Evolutionary conservation across 176 grass and related monocot genomes (phyloP), one percentile per base, ranked within the genome.

Genomic region (Secale cereale): DNA sequence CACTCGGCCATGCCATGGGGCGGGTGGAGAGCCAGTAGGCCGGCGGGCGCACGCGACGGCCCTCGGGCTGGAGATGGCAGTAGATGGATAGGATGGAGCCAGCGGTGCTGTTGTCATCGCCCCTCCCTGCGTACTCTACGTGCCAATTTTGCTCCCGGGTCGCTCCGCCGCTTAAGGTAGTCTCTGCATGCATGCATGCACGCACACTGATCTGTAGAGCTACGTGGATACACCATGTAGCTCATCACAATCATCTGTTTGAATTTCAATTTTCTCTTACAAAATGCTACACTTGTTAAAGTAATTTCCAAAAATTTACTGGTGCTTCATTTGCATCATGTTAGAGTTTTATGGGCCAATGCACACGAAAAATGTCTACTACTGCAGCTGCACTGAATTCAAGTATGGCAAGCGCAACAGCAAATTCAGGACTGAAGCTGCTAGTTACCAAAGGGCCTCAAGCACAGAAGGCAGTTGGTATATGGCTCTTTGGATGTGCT

Each of bases 401-500:
- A 23, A 61, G 29, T 3, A 61, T 26, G 23, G 59, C 35, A 28
- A 86, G 72, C 70, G 65, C 84, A 50, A 20, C 85, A 22, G 83
- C 88, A 43, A 92, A 88, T 92, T 89, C 91, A 85, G 97, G 91
- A 50, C 10, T 94, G 19, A 99, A 89, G 85, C 64, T 94, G 65
- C 93, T 99, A 3, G 90, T 99, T 61, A 89, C 86, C 2, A 92
- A 94, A 83, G 93, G 97, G 59, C 81, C 88, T 64, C 84, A 89
- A 6, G 97, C 93, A 59, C 93, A 99, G 74, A 99, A 94, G 64
- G 79, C 84, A 7, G 91, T 99, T 27, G 97, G 93, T 62, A 92
- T 92, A 87, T 99, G 93, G 97, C 97, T 96, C 70, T 99, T 96
- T 8, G 84, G 91, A 22, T 99, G 97, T 89, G 93, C 93, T 77